Evolutionary conservation across 1,284 basidiomycete genomes (phyloP).

Genomic region (Ceratobasidium sp.): DNA sequence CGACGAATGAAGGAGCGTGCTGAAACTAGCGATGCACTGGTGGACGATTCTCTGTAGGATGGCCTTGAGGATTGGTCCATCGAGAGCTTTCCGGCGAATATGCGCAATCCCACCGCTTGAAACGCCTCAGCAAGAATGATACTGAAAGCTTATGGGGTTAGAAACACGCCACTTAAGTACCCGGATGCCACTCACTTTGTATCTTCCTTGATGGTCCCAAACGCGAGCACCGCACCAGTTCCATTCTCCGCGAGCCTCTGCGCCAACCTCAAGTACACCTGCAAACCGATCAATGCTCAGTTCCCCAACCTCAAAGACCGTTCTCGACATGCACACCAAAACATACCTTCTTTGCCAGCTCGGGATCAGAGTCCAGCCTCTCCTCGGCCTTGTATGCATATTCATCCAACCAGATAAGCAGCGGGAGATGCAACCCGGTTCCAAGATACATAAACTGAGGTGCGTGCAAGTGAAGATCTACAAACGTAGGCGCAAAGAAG

Average conservation of each 20-base stretch:
- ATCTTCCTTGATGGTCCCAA: conserved; percentile 83
- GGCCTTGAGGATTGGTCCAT: conserved; percentile 84
- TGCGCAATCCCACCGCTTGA: conserved; percentile 77
- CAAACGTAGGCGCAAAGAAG: conserved; percentile 82
- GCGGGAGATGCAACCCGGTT: conserved; percentile 82
- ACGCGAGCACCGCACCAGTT: conserved; percentile 80
- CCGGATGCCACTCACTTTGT: conserved; percentile 71
- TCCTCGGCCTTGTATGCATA: conserved; percentile 86
- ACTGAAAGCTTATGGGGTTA: conserved; percentile 58
- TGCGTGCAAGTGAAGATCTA: conserved; percentile 86
- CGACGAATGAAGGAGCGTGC: conserved; percentile 70
- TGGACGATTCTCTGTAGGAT: conserved; percentile 76
- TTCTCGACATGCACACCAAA: conserved; percentile 35
- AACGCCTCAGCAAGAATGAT: conserved; percentile 80
- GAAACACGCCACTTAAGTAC: conserved; percentile 17
- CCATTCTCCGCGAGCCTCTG: conserved; percentile 75
- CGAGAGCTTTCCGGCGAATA: conserved; percentile 85
- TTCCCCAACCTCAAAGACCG: neutral
- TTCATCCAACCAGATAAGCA: conserved; percentile 85
- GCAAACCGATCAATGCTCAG: neutral
- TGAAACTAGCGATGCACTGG: conserved; percentile 64
- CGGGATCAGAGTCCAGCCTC: conserved; percentile 71
- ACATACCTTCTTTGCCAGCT: conserved; percentile 64
- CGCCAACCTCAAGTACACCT: conserved; percentile 76
- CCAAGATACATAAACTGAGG: conserved; percentile 90